Evolutionary conservation across 2,329 filamentous ascomycete species (phyloP), one percentile per base, ranked within the genome.

Genomic region (Cercospora brassicicola): DNA sequence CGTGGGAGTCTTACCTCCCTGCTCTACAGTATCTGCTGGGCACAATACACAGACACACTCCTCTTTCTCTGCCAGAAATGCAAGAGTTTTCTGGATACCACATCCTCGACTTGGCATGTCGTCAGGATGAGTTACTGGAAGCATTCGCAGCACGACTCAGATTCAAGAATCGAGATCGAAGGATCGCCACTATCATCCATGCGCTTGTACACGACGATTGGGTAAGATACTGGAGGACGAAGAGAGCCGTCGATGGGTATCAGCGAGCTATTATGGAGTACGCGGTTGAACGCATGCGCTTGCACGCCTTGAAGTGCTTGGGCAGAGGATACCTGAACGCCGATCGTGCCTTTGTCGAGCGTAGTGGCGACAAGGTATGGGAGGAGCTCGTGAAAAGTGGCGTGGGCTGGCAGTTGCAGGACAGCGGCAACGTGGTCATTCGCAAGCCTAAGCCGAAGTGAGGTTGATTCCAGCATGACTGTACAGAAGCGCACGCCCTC

Each of bases 1-100:
- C 96, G 73, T 91, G 90, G 73, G 92, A 96, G 73, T 93, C 93
- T 1, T 99, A 98, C 79, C 90, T 94, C 71, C 93, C 94, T 0
- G 93, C 94, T 1, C 87, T 98, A 23, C 86, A 91, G 45, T 89
- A 96, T 74, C 86, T 97, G 2, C 84, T 99, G 11, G 86, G 89
- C 55, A 81, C 82, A 7, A 89, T 98, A 69, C 91, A 96, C 74
- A 83, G 85, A 0, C 79, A 84, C 2, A 87, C 89, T 60, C 89
- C 78, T 1, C 86, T 98, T 20, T 88, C 90, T 0, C 82, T 84
- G 2, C 84, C 90, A 5, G 93, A 97, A 76, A 81, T 93, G 3
- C 87, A 89, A 59, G 95, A 98, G 75, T 90, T 96, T 62, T 87
- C 89, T 2, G 87, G 88, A 33, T 96, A 97, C 75, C 85, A 93